Percentiles rank a stretch among this genome's conserved stretches.
Evolutionary conservation across 2,329 filamentous ascomycete species (phyloP).

Genomic region (Orbilia quercus): DNA sequence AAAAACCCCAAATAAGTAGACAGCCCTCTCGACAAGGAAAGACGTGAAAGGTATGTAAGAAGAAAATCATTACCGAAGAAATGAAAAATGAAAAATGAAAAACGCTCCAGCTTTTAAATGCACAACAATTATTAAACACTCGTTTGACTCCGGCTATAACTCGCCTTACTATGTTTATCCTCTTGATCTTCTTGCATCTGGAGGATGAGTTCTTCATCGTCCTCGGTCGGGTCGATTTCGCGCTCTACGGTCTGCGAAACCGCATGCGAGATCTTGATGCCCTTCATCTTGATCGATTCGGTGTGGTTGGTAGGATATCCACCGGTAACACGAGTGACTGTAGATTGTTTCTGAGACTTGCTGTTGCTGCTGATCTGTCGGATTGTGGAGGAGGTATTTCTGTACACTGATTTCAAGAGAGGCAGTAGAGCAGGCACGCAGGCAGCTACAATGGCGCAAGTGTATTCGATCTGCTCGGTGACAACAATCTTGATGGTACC

Average conservation of each 20-base stretch:
- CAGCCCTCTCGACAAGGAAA: no score
- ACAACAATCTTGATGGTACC: constrained; percentile 10
- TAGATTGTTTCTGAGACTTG: constrained; percentile 10
- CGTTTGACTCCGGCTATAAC: constrained; percentile 8
- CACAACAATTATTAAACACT: constrained; percentile 2
- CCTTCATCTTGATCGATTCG: constrained; percentile 22
- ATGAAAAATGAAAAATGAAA: not conserved
- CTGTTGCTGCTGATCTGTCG: constrained; percentile 14
- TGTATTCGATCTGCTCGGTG: constrained; percentile 16
- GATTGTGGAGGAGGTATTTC: constrained; percentile 22
- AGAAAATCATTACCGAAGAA: not conserved
- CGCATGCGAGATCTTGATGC: constrained; percentile 20
- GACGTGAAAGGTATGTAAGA: no score
- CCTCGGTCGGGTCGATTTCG: constrained; percentile 1
- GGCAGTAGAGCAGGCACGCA: constrained; percentile 22
- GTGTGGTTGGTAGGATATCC: not conserved
- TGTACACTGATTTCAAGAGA: constrained; percentile 21
- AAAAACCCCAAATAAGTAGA: no score
- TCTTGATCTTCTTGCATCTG: not conserved
- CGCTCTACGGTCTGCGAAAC: constrained; percentile 24
- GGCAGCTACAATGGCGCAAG: constrained; percentile 21
- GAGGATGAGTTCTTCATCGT: constrained; percentile 19
- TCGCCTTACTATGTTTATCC: constrained; percentile 24
- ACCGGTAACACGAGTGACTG: constrained; percentile 9
- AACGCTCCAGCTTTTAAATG: not conserved